Percentiles rank a stretch among this genome's conserved stretches.
phyloP scores from a whole-genome alignment of 169 alveolate species.

The Eimeria acervulina region DNA sequence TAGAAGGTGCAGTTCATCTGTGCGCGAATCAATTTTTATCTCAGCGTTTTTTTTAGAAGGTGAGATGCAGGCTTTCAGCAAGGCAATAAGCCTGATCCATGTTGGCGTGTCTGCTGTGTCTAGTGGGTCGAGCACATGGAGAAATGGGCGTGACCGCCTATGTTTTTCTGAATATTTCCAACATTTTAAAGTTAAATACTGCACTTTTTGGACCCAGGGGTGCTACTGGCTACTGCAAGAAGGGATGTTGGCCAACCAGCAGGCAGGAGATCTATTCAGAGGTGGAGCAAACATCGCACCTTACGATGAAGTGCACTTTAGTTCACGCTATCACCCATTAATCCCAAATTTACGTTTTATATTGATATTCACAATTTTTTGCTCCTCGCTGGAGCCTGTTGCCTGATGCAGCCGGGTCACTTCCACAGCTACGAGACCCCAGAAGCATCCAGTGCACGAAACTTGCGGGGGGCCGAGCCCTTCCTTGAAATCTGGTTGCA shows the following conservation, averaged over 20 bases:
- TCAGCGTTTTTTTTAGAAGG: neutral
- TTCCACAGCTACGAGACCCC: neutral
- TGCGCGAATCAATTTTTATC: neutral
- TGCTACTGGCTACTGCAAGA: neutral
- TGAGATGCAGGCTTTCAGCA: neutral
- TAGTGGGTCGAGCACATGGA: too few species aligned
- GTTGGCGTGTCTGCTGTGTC: too few species aligned
- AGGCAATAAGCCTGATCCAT: neutral
- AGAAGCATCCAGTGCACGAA: neutral
- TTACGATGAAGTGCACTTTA: neutral
- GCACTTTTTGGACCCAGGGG: neutral
- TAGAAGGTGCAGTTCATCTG: neutral
- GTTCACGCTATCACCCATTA: neutral
- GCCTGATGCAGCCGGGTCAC: conserved; percentile 43
- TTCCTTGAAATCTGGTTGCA: neutral
- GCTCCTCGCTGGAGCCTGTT: neutral
- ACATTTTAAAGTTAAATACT: too few species aligned
- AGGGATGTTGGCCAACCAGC: too few species aligned
- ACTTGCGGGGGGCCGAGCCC: neutral
- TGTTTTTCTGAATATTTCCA: too few species aligned
- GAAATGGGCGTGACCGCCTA: too few species aligned
- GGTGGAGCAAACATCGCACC: too few species aligned
- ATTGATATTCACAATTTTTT: neutral
- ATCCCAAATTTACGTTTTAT: neutral
- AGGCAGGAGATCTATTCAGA: too few species aligned